A percentile compares a stretch with the other conserved stretches of the same genome.
Evolutionary conservation across 345 rosid species (phyloP).

Genomic region (Eucalyptus camaldulensis): DNA sequence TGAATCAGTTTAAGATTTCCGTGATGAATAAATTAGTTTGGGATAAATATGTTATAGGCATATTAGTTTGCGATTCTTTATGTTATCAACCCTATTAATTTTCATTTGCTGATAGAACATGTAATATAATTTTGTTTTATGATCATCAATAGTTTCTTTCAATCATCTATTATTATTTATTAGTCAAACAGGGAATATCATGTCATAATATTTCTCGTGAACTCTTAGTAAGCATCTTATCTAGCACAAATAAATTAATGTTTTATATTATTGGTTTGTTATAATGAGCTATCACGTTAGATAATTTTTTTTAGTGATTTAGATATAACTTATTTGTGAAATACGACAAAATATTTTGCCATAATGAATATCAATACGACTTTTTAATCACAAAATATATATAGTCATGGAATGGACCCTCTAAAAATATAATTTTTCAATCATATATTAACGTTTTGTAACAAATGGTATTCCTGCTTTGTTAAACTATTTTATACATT

Average conservation of each 20-base stretch:
- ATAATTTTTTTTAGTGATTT: background rate
- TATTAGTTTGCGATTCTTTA: too few relatives aligned
- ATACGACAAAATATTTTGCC: background rate
- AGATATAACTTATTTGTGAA: background rate
- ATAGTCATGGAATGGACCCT: background rate
- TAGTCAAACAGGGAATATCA: background rate
- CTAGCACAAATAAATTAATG: background rate
- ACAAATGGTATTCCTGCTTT: background rate
- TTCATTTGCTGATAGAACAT: background rate
- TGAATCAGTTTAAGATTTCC: too few relatives aligned
- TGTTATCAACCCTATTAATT: background rate
- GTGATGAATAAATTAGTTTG: rapidly evolving
- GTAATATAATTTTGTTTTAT: background rate
- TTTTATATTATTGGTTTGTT: background rate
- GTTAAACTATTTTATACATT: background rate
- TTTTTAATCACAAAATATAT: background rate
- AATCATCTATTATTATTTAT: background rate
- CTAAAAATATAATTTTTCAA: background rate
- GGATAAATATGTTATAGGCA: rapidly evolving
- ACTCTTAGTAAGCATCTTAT: background rate
- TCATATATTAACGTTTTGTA: background rate
- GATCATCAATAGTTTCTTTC: background rate
- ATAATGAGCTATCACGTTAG: background rate
- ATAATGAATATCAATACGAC: background rate
- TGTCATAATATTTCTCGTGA: background rate